Evolutionary conservation across 257 asterid genomes (phyloP), one percentile per base, ranked within the genome.

Genomic region (Rubia yunnanensis): DNA sequence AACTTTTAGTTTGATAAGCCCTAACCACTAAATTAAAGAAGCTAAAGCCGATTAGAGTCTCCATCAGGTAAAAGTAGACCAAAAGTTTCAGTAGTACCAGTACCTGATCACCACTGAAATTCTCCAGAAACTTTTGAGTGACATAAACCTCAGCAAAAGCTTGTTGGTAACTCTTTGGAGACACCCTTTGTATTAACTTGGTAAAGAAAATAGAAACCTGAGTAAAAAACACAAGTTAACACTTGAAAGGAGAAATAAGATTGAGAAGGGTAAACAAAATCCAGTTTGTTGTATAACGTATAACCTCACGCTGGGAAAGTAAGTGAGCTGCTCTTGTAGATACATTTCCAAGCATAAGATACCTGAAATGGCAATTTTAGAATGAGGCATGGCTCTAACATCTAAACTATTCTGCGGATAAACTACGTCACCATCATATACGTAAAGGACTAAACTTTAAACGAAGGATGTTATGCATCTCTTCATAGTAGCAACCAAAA

Each of bases 61-160:
- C 35, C 3, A 14, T 23, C 13, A 1, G 35, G 32, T 1, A 20
- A 11, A 63, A 17, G 6, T 41, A 1, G 9, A 3, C 17, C 36
- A 8, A 30, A 41, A 34, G 36, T 17, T 66, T 24, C 63, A 34
- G 50, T 31, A 31, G 18, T 23, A n/a, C 5, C n/a, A 44, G 48
- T 70, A 90, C 99, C 96, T 94, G 99, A 79, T 90, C 99, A 63
- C 96, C 96, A 54, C 83, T 82, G 77, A 90, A 94, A 72, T 94
- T 94, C 67, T 94, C 98, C 18, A 94, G 74, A 79, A 94, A 94
- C 69, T 94, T 94, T 66, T 75, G 88, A 0, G 99, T 94, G 70
- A 94, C 99, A 63, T 41, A 68, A 63, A 94, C 99, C 84, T 94
- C 99, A 79, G 72, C 84, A 62, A 72, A 54, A 62, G 99, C 99